phyloP scores from a whole-genome alignment of 2,329 filamentous ascomycete species.

The Venturia nashicola region DNA sequence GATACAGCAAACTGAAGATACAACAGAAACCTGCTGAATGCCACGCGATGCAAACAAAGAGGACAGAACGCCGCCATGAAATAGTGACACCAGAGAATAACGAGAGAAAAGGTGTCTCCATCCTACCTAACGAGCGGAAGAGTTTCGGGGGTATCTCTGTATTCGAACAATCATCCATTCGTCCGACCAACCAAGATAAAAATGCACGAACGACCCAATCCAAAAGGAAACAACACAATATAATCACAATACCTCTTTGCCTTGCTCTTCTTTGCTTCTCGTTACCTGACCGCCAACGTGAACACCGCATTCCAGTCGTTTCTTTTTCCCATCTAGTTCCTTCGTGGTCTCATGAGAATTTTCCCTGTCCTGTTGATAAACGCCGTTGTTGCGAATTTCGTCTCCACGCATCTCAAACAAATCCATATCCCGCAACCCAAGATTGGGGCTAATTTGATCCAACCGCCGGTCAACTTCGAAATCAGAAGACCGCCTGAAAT shows the following conservation, averaged over 20 bases:
- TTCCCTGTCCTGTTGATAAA: neutral
- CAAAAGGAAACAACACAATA: neutral
- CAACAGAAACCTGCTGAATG: neutral
- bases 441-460: neutral
- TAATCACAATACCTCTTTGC: neutral
- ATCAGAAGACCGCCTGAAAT: neutral
- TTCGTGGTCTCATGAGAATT: neutral
- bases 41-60: neutral
- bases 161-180: neutral
- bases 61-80: neutral
- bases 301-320: neutral
- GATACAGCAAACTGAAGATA: neutral
- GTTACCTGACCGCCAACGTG: neutral
- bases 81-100: neutral
- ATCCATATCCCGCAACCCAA: neutral
- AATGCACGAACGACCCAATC: neutral
- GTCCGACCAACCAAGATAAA: neutral
- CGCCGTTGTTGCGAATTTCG: neutral
- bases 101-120: neutral
- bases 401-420: neutral
- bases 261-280: neutral
- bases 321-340: neutral
- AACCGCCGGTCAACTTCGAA: no score
- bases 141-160: conserved; percentile 4
- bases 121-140: conserved; percentile 1